Evolutionary conservation across 2,329 filamentous ascomycete genomes (phyloP).

Genomic region (Cladophialophora psammophila): DNA sequence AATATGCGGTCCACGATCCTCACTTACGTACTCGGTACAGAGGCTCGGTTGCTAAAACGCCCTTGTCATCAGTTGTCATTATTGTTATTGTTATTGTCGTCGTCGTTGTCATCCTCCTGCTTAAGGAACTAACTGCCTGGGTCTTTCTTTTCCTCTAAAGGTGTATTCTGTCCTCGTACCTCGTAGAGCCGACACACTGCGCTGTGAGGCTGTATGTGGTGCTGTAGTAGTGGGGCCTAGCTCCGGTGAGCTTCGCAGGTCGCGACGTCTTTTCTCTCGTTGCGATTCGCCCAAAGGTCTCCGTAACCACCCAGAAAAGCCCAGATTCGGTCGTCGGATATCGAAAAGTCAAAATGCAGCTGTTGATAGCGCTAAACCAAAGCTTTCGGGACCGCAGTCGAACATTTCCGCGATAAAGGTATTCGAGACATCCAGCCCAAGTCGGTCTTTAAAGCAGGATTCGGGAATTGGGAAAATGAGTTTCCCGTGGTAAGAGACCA

Average conservation of each 20-base stretch:
- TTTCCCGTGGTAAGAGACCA: neutral
- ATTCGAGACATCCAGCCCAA: neutral
- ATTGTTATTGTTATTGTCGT: neutral
- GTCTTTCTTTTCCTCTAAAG: neutral
- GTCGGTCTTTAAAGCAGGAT: neutral
- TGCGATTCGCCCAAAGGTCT: neutral
- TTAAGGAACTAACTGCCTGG: neutral
- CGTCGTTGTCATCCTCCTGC: neutral
- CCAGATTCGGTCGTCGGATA: neutral
- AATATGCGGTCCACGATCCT: neutral
- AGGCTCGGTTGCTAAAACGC: conserved; percentile 1
- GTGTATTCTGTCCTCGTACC: neutral
- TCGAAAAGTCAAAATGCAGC: neutral
- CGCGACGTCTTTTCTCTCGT: neutral
- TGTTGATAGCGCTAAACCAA: neutral
- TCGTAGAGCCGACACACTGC: neutral
- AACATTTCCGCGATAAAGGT: neutral
- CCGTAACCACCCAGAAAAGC: conserved; percentile 2
- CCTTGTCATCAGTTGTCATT: neutral
- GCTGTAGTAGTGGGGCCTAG: neutral
- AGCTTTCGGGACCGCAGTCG: neutral
- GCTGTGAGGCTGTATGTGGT: neutral
- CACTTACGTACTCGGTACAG: neutral
- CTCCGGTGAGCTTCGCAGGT: neutral
- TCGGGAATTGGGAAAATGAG: neutral